These are phyloP conservation scores for Protomyces gravidus DNA, from an alignment of 1,139 yeast species.

Conservation along the genomic window DNA sequence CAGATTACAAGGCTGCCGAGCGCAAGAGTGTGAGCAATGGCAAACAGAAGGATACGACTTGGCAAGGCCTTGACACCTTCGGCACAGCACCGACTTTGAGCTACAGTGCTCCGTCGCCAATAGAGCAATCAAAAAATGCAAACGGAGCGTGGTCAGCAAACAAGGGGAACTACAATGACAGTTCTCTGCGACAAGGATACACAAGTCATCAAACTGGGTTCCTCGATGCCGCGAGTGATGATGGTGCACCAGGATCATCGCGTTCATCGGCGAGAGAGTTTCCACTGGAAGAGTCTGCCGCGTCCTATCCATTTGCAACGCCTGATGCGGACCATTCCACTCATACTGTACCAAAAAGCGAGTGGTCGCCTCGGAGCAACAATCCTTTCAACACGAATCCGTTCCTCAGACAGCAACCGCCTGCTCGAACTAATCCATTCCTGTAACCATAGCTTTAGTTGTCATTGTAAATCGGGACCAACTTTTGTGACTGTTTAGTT, in stretches of 20 bases:
- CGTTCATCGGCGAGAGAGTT: neutral
- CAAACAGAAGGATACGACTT: neutral
- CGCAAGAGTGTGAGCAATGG: neutral
- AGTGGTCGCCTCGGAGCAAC: conserved; percentile 1
- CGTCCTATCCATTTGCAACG: neutral
- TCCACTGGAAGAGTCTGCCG: neutral
- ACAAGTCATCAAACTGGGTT: neutral
- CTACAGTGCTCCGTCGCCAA: neutral
- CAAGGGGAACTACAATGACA: neutral
- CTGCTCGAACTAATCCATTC: neutral
- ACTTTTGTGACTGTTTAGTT: too few relatives aligned
- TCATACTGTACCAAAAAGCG: neutral
- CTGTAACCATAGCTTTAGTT: neutral
- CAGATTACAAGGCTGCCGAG: neutral
- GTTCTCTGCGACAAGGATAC: neutral
- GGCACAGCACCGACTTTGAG: neutral
- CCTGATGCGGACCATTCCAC: neutral
- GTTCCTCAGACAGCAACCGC: neutral
- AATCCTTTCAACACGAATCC: neutral
- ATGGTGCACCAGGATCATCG: neutral
- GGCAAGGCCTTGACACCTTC: neutral
- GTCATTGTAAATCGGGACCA: too few relatives aligned
- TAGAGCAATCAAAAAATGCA: neutral
- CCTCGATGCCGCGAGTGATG: neutral
- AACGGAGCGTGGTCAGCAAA: neutral